phyloP scores from a whole-genome alignment of 257 asterid genomes.

The Lycium barbarum region DNA sequence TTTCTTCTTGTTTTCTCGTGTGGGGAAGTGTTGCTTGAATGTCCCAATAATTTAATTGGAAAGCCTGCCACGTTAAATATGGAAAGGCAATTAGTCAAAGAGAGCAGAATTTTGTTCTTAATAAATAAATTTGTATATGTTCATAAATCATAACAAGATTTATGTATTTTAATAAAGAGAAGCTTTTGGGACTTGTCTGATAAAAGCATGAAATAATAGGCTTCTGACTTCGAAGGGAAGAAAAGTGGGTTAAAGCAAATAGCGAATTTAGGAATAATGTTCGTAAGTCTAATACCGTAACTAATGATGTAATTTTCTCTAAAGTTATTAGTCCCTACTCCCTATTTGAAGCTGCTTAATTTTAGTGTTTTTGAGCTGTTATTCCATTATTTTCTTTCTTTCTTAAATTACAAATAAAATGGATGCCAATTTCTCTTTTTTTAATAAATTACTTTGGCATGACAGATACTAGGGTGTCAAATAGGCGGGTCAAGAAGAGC shows the following conservation, averaged over 20 bases:
- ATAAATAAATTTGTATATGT: background rate
- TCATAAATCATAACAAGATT: background rate
- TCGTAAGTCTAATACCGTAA: no score
- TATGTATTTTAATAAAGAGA: background rate
- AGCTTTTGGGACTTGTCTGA: background rate
- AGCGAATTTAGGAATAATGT: background rate
- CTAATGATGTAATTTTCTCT: background rate
- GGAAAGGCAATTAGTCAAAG: background rate
- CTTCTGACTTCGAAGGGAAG: slow-evolving; percentile 21
- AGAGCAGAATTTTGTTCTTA: background rate
- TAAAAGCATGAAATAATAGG: background rate
- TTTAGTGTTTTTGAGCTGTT: background rate
- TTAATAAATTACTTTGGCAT: background rate
- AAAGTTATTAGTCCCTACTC: background rate
- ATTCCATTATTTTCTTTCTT: background rate
- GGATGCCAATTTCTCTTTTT: background rate
- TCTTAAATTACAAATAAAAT: background rate
- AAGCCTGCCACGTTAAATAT: background rate
- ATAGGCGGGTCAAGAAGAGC: no score
- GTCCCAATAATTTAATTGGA: background rate
- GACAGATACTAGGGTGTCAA: background rate
- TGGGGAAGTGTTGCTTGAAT: slow-evolving; percentile 19
- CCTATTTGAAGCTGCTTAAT: background rate
- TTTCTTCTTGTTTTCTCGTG: background rate
- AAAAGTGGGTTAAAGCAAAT: slow-evolving; percentile 10